Conservation (phyloP, 1,284 basidiomycete species). For the Tilletia setariae region DNA sequence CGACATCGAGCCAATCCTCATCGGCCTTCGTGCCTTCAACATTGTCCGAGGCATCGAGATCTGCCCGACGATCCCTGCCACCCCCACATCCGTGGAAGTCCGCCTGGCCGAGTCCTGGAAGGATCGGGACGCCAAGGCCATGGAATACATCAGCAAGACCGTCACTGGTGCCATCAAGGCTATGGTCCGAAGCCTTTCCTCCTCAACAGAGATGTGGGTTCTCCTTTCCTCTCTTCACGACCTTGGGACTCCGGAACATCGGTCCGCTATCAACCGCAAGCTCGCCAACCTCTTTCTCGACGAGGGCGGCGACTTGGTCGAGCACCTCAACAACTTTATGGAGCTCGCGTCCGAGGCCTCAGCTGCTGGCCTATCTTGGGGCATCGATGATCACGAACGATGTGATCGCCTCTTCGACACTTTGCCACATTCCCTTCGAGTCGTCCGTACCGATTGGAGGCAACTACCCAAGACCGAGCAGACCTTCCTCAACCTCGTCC, state of each 20-base stretch:
- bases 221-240: background rate
- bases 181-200: background rate
- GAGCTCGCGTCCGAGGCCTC: background rate
- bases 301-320: background rate
- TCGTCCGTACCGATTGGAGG: too few species aligned
- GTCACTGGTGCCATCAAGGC: background rate
- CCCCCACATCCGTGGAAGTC: background rate
- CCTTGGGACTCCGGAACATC: background rate
- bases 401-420: background rate
- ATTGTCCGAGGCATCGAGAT: too few species aligned
- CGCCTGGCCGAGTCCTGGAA: background rate
- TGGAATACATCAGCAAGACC: background rate
- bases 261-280: background rate
- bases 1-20: background rate
- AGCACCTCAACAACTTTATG: background rate
- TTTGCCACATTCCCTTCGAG: too few species aligned
- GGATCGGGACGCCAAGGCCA: background rate
- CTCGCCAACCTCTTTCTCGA: background rate
- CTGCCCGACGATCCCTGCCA: background rate
- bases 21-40: too few species aligned
- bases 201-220: background rate
- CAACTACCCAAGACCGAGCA: background rate
- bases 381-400: background rate
- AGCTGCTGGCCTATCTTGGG: slow-evolving; percentile 4
- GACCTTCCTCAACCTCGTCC: background rate